Evolutionary conservation across 2,329 filamentous ascomycete genomes (phyloP).

Genomic region (Penicillium sp.): DNA sequence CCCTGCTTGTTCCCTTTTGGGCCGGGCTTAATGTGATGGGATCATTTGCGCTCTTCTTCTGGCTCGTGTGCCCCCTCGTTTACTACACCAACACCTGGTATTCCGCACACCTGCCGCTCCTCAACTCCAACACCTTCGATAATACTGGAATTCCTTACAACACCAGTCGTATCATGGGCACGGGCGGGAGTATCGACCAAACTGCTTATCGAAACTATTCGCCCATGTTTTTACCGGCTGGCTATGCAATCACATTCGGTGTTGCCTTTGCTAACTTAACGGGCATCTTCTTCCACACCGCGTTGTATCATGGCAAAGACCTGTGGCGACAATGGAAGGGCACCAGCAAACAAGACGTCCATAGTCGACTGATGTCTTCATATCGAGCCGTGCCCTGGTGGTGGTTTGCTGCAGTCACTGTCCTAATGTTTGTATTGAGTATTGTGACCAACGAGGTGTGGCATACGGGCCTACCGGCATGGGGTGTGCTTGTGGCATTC

Average conservation of each 20-base stretch:
- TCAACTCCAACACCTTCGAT: slow-evolving; percentile 62
- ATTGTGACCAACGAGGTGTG: slow-evolving; percentile 45
- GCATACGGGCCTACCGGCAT: slow-evolving; percentile 48
- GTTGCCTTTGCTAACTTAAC: slow-evolving; percentile 67
- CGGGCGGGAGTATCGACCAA: slow-evolving; percentile 57
- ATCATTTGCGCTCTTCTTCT: slow-evolving; percentile 47
- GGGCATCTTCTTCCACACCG: slow-evolving; percentile 50
- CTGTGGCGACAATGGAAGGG: slow-evolving; percentile 39
- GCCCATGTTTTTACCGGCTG: slow-evolving; percentile 63
- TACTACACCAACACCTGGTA: slow-evolving; percentile 58
- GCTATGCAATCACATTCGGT: slow-evolving; percentile 58
- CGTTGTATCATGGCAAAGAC: slow-evolving; percentile 41
- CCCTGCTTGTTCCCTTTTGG: slow-evolving; percentile 64
- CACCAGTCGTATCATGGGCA: slow-evolving; percentile 59
- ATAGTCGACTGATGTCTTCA: slow-evolving; percentile 44
- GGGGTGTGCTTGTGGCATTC: slow-evolving; percentile 48
- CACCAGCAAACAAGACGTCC: slow-evolving; percentile 40
- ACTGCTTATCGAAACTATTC: slow-evolving; percentile 64
- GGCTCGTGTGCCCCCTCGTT: slow-evolving; percentile 45
- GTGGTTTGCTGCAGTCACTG: slow-evolving; percentile 46
- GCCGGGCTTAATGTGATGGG: slow-evolving; percentile 45
- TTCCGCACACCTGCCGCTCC: slow-evolving; percentile 62
- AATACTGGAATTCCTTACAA: slow-evolving; percentile 63
- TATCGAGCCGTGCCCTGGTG: slow-evolving; percentile 48
- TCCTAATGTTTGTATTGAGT: slow-evolving; percentile 40